These are phyloP conservation scores for Alternaria conjuncta DNA, from an alignment of 2,329 filamentous ascomycete genomes.

Conservation along the genomic window DNA sequence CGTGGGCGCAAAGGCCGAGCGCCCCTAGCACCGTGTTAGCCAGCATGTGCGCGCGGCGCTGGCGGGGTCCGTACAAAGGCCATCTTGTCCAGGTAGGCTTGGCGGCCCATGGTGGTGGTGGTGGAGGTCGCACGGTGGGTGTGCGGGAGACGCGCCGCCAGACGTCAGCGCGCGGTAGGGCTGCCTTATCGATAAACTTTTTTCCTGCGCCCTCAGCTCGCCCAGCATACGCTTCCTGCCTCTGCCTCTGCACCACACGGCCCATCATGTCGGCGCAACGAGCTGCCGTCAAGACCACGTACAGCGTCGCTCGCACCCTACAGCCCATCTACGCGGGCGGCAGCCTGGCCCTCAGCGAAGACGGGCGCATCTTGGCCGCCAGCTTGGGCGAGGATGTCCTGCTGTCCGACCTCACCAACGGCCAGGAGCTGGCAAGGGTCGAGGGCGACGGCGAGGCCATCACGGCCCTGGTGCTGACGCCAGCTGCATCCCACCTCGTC, in stretches of 20 bases:
- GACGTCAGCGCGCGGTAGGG: conserved; percentile 20
- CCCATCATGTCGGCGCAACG: conserved; percentile 55
- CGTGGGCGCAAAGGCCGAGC: conserved; percentile 50
- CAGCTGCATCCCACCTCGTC: conserved; percentile 84
- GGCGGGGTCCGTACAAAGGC: conserved; percentile 39
- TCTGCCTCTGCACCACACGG: not conserved
- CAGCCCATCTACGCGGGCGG: conserved; percentile 95
- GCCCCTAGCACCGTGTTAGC: conserved; percentile 44
- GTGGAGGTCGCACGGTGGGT: not conserved
- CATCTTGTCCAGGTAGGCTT: conserved; percentile 48
- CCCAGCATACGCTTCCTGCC: not conserved
- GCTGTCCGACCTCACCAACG: conserved; percentile 82
- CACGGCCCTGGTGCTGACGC: conserved; percentile 79
- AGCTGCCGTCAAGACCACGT: conserved; percentile 78
- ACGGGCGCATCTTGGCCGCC: conserved; percentile 82
- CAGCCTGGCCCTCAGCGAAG: conserved; percentile 80
- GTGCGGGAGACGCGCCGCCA: conserved; percentile 14
- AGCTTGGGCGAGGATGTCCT: conserved; percentile 92
- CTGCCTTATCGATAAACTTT: conserved; percentile 46
- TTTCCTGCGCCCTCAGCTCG: conserved; percentile 34
- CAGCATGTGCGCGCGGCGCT: not conserved
- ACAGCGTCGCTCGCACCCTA: conserved; percentile 81
- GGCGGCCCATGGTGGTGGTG: conserved; percentile 39
- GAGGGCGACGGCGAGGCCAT: conserved; percentile 80
- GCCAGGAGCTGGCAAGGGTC: conserved; percentile 80